Base-by-base conservation (phyloP, 2,329 filamentous ascomycete genomes). In the Aspergillus uvarum region DNA sequence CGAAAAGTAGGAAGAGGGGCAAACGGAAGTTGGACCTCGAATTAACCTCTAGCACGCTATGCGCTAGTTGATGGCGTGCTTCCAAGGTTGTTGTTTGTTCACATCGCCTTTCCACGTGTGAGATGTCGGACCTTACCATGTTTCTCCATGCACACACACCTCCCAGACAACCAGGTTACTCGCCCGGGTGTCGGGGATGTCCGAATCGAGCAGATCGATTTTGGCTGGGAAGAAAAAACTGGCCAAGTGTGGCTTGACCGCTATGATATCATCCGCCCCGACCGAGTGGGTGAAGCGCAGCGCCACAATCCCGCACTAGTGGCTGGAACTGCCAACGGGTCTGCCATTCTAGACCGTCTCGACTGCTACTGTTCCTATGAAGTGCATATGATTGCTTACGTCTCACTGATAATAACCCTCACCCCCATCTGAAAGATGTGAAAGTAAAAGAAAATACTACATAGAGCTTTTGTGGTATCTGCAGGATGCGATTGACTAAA, bases 381-480 rank as follows among this genome's bases (percentile, higher is more conserved):
- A 35, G 32, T 35, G 10, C 4, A 35, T 16, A 44, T 19, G 14
- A 19, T 2, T 16, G 16, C 19, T 35, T 35, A 35, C 32, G 26
- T 29, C 26, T 10, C 5, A 16, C 32, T 35, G 32, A 16, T 35
- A 12, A 29, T 7, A 29, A 3, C 7, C 26, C 7, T 3, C 2
- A 2, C 22, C 22, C 22, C 38, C 38, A 44, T 44, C 4, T 44
- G 38, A 19, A 44, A 16, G 7, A 19, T 44, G 5, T 35, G 32
- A 35, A 16, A 35, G 1, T 12, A 5, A 35, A 16, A 16, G 32
- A 35, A 35, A 35, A 35, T 35, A 44, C 38, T 16, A 52, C 38
- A 54, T 54, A 44, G 42, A 42, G 57, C 58, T 63, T 64, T 64
- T 63, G 60, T 65, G 60, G 60, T 65, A 65, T 65, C 63, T 63